Conservation (phyloP, 257 asterid genomes). For the Ballota nigra region DNA sequence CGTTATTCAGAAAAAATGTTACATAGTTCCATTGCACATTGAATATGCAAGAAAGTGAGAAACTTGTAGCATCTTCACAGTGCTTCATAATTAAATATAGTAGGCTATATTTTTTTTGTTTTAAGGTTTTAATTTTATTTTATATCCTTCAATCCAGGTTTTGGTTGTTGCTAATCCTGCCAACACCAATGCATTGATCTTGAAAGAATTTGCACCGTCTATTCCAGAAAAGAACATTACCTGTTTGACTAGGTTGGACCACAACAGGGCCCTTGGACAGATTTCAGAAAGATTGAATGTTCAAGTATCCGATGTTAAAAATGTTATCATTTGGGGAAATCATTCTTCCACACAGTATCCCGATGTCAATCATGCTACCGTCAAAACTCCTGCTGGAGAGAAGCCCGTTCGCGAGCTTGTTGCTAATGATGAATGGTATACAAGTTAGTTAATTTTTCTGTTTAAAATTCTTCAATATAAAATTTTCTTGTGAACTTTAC, state of each 20-base stretch:
- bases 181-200: slow-evolving; percentile 87
- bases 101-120: no score
- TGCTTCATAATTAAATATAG: background rate
- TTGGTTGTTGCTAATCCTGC: slow-evolving; percentile 98
- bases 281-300: slow-evolving; percentile 75
- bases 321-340: slow-evolving; percentile 93
- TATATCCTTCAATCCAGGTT: slow-evolving; percentile 45
- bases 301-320: slow-evolving; percentile 84
- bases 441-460: background rate
- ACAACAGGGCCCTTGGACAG: slow-evolving; percentile 98
- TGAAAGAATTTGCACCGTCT: slow-evolving; percentile 92
- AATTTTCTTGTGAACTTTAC: background rate
- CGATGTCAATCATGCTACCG: slow-evolving; percentile 87
- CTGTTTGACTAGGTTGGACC: slow-evolving; percentile 94
- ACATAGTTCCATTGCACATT: background rate
- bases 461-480: background rate
- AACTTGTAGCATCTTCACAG: background rate
- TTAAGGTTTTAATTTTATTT: background rate
- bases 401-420: slow-evolving; percentile 80
- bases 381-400: slow-evolving; percentile 68
- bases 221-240: slow-evolving; percentile 79
- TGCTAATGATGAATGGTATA: slow-evolving; percentile 74
- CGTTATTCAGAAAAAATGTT: background rate
- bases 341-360: slow-evolving; percentile 96
- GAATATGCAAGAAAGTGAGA: background rate